phyloP scores from a whole-genome alignment of 2,329 filamentous ascomycete genomes.

The Apiospora koreana region DNA sequence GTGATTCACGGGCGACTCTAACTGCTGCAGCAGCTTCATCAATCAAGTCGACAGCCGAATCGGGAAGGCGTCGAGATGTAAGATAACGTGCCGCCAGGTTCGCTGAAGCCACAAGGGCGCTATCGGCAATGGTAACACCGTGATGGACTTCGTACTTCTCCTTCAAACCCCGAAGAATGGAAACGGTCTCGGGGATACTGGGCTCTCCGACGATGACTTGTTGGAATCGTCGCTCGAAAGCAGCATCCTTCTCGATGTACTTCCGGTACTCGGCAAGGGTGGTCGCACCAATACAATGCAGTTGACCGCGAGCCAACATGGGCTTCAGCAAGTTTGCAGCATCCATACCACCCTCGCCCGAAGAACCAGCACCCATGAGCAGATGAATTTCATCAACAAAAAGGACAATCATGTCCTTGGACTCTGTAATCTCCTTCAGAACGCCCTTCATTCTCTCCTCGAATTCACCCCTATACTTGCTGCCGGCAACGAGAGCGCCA shows the following conservation, averaged over 20 bases:
- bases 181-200: slow-evolving; percentile 83
- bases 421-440: slow-evolving; percentile 91
- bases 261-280: slow-evolving; percentile 95
- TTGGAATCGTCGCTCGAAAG: slow-evolving; percentile 98
- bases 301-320: slow-evolving; percentile 93
- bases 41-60: slow-evolving; percentile 94
- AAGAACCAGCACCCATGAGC: slow-evolving; percentile 94
- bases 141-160: slow-evolving; percentile 98
- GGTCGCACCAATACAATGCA: slow-evolving; percentile 97
- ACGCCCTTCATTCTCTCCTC: slow-evolving; percentile 99
- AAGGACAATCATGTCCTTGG: slow-evolving; percentile 94
- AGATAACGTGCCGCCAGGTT: slow-evolving; percentile 91
- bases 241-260: slow-evolving; percentile 98
- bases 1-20: slow-evolving; percentile 90
- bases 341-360: slow-evolving; percentile 97
- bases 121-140: slow-evolving; percentile 94
- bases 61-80: slow-evolving; percentile 85
- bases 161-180: slow-evolving; percentile 96
- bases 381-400: slow-evolving; percentile 99
- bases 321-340: slow-evolving; percentile 97
- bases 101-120: slow-evolving; percentile 88
- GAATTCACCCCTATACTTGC: slow-evolving; percentile 98
- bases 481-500: slow-evolving; percentile 90
- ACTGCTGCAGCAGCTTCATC: slow-evolving; percentile 98
- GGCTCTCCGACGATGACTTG: slow-evolving; percentile 98